Conservation (phyloP, 148 eudicot species). For the Rhododendron vialii region DNA sequence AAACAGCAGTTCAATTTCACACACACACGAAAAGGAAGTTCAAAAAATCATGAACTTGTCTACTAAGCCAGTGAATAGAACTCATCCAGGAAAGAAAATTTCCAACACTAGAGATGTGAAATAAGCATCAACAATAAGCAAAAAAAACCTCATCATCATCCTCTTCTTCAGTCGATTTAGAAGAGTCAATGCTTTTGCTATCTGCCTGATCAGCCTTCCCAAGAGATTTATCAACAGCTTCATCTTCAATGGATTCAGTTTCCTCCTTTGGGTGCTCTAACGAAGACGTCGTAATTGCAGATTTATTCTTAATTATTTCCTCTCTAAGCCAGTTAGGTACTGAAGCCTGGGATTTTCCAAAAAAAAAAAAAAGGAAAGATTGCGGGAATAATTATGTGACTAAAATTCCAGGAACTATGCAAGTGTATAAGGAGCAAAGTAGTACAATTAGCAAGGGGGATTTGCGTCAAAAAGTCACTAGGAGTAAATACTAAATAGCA, state of each 20-base stretch:
- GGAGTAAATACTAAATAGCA: background rate
- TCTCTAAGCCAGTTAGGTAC: constrained; percentile 98
- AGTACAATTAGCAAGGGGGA: background rate
- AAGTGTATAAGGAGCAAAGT: background rate
- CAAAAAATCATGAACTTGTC: background rate
- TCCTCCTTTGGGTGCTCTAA: constrained; percentile 48
- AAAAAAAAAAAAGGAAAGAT: background rate
- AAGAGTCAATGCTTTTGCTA: constrained; percentile 74
- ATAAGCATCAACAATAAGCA: background rate
- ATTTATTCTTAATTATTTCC: constrained; percentile 89
- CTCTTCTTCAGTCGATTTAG: constrained; percentile 81
- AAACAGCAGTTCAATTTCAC: background rate
- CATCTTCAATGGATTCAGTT: constrained; percentile 63
- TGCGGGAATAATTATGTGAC: background rate
- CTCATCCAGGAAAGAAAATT: constrained; percentile 1
- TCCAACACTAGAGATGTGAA: background rate
- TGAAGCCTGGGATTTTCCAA: constrained; percentile 56
- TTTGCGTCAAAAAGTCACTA: background rate
- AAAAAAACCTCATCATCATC: constrained; percentile 54
- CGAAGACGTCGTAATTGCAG: constrained; percentile 54
- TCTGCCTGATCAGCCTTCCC: constrained; percentile 66
- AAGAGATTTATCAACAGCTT: constrained; percentile 40
- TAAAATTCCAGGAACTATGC: background rate
- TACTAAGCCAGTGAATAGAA: background rate
- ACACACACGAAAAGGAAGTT: background rate